Evolutionary conservation across 2,329 filamentous ascomycete species (phyloP).

Genomic region (Acrodontium crateriforme): DNA sequence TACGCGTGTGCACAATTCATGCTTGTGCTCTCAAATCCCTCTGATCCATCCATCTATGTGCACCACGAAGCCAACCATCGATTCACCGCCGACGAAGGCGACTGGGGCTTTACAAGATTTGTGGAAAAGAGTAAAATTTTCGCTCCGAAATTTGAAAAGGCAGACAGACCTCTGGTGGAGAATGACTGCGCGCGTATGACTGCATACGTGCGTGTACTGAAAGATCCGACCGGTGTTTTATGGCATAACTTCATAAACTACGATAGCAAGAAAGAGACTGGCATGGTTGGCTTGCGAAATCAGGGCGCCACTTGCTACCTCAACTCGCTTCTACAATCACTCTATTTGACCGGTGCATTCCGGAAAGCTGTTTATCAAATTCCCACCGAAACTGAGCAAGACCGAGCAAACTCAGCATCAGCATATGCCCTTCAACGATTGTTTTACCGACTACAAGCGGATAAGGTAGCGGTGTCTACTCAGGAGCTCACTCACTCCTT

Average conservation of each 20-base stretch:
- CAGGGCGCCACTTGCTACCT: slow-evolving; percentile 62
- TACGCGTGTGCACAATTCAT: slow-evolving; percentile 94
- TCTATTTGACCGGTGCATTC: slow-evolving; percentile 61
- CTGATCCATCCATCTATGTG: slow-evolving; percentile 71
- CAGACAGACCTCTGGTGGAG: slow-evolving; percentile 58
- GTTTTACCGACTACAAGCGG: slow-evolving; percentile 90
- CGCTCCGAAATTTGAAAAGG: slow-evolving; percentile 58
- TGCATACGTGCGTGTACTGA: slow-evolving; percentile 66
- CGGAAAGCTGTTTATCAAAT: slow-evolving; percentile 97
- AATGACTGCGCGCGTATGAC: slow-evolving; percentile 67
- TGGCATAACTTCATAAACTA: slow-evolving; percentile 93
- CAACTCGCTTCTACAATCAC: slow-evolving; percentile 34
- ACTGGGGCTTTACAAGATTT: slow-evolving; percentile 98
- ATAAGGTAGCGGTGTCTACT: slow-evolving; percentile 68
- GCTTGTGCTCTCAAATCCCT: slow-evolving; percentile 84
- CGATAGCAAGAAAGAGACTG: slow-evolving; percentile 98
- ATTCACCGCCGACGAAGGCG: slow-evolving; percentile 89
- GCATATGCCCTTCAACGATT: slow-evolving; percentile 87
- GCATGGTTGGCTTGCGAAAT: slow-evolving; percentile 91
- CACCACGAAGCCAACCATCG: slow-evolving; percentile 78
- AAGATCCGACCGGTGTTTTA: slow-evolving; percentile 75
- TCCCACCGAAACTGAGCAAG: slow-evolving; percentile 73
- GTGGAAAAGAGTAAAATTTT: slow-evolving; percentile 80
- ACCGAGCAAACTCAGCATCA: slow-evolving; percentile 56
- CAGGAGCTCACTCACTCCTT: slow-evolving; percentile 93